Evolutionary conservation across 2,329 filamentous ascomycete genomes (phyloP).

Genomic region (Didymosphaeria variabile): DNA sequence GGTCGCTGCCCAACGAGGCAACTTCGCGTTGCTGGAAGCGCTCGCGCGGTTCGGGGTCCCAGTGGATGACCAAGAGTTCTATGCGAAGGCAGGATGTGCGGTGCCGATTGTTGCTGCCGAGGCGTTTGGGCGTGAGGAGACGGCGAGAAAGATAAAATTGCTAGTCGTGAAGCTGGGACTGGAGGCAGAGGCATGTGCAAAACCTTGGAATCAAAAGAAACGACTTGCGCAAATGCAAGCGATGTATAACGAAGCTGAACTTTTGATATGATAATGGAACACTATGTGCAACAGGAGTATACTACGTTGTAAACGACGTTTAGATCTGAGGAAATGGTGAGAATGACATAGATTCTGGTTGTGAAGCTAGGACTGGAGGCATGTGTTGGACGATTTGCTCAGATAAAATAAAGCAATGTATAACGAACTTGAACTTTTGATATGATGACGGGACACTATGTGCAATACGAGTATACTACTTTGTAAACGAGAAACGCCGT

Average conservation of each 20-base stretch:
- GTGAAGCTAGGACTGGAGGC: neutral
- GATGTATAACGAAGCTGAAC: neutral
- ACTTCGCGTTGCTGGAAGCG: neutral
- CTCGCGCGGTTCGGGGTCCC: neutral
- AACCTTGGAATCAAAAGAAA: too few species aligned
- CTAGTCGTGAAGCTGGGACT: neutral
- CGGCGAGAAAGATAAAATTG: neutral
- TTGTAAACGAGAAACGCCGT: neutral
- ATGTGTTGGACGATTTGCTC: too few species aligned
- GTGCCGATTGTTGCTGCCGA: neutral
- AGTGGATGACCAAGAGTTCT: neutral
- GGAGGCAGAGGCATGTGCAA: neutral
- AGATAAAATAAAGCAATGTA: neutral
- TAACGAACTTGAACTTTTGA: neutral
- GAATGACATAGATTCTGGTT: neutral
- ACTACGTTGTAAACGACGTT: neutral
- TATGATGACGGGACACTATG: neutral
- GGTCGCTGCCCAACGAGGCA: conserved; percentile 1
- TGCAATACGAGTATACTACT: conserved; percentile 4
- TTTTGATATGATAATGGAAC: neutral
- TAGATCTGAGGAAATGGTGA: neutral
- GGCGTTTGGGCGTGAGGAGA: neutral
- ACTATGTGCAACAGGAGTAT: conserved; percentile 2
- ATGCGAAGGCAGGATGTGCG: conserved; percentile 1
- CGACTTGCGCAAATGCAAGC: too few species aligned